Base-by-base conservation (phyloP, 148 eudicot species). In the Rheum nobile region DNA sequence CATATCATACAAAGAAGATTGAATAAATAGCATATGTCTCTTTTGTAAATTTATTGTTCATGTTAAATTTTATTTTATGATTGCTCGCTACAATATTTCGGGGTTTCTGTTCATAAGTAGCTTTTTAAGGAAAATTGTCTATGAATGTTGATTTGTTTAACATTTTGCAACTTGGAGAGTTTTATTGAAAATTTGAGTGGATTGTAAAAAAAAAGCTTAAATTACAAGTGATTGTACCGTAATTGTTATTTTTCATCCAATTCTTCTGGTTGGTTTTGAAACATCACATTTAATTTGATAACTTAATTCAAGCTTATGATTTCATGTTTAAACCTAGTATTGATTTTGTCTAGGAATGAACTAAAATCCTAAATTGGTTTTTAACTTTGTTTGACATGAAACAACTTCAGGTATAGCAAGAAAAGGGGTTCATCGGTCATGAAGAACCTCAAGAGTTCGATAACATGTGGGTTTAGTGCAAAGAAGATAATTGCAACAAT, bases 371-470 rank as follows among this genome's bases (percentile, higher is more conserved):
- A n/a, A n/a, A n/a, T n/a, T n/a, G n/a, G n/a, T n/a, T n/a, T n/a
- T 46, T 4, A 46, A 19, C 2, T 67, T 31, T 35, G 37, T 31
- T 67, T 28, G 41, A 38, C 46, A 19, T 69, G 43, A 38, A 69
- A 13, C 4, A 17, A 42, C 46, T 0, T 42, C 31, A 72, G 75
- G 38, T 68, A 89, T 73, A 91, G 93, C 79, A 90, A 88, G 77
- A 84, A 83, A 35, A 82, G 80, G 39, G 91, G 93, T 0, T 84
- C 75, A 5, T 87, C 91, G 6, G n/a, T 88, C 13, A 76, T 95
- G 35, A 91, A 88, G 84, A 95, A 88, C 78, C 86, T 91, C 16
- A 91, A 79, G 72, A 84, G 81, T 76, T 81, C 90, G 0, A 79
- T 86, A 73, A 87, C 86, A 35, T 65, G 38, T n/a, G 90, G 88